Evolutionary conservation across 805 yeast species (phyloP), one percentile per base, ranked within the genome.

Genomic region (Candida pseudofarinosa): DNA sequence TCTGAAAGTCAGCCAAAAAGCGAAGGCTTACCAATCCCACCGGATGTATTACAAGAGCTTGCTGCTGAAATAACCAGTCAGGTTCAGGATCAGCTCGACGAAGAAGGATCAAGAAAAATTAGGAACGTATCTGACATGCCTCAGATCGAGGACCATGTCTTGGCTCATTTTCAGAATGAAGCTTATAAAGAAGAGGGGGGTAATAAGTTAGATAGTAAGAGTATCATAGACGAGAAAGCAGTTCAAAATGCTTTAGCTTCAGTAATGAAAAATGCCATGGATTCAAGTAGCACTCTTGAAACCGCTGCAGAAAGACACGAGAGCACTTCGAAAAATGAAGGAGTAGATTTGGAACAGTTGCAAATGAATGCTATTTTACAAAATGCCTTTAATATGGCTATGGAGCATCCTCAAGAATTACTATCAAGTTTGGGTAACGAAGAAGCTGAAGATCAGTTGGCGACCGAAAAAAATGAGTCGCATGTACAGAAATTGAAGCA

Each of bases 321-420:
- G 10, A n/a, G 32, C 3, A 28, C 13, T 26, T 15, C 30, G 3
- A 7, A 30, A 19, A n/a, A 30, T 3, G 13, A 32, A 28, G 26
- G 17, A 34, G 77, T 69, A 26, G 79, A 76, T 19, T 65, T 83
- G 45, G 87, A 83, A 52, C 72, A 67, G 41, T 54, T 65, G 42
- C 77, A 73, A 44, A 74, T 85, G 79, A 81, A 79, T 52, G 84
- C 79, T 50, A 85, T 85, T 49, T 74, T 85, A 72, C 88, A 82
- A 49, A 83, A 83, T 62, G 93, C 91, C 1, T 74, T 85, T 65
- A 77, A 78, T 37, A 73, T 85, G 83, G 93, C 90, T 0, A 79
- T 80, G 71, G 83, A 79, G 46, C 79, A 81, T 46, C 84, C 84
- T 50, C 57, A 59, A 53, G 60, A 76, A 60, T 53, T 73, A 53